Evolutionary conservation across 805 yeast genomes (phyloP), one percentile per base, ranked within the genome.

Genomic region (Osmozyma mogii): DNA sequence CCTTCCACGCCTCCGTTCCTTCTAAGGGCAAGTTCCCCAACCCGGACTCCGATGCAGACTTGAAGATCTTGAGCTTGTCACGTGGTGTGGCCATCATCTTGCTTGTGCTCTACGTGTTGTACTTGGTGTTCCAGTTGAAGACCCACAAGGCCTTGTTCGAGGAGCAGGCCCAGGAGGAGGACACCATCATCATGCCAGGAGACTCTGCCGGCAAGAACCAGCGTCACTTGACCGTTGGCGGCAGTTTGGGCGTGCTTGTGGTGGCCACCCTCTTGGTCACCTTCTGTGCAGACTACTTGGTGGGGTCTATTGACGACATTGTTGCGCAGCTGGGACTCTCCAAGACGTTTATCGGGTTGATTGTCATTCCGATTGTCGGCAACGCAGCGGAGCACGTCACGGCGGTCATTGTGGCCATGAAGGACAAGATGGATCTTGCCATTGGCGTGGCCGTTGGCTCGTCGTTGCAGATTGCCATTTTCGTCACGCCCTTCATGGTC

Each of bases 311-410:
- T 47, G 97, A 92, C 58, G 81, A 73, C 34, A 75, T 89, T 40
- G 97, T 92, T 21, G 83, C 65, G 35, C 61, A 75, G 17, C 75
- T 94, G 3, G 95, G 95, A 3, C 66, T 92, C 31, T 83, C 95
- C 25, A 88, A 89, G 70, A 87, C 97, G 0, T 92, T 92, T 47
- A 85, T 92, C 47, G 97, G 97, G 53, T 67, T 92, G 43, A 80
- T 92, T 44, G 75, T 92, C 26, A 80, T 92, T 38, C 98, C 98
- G 23, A 89, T 92, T 39, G 97, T 92, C 16, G 98, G 97, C 33
- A 92, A 92, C 49, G 98, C 98, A 3, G 97, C 97, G 9, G 98
- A 92, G 57, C 98, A 92, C 56, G 97, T 85, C 30, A 92, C 98
- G 12, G 95, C 97, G 3, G 81, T 92, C 21, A 72, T 85, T 38